Base-by-base conservation (phyloP, 2,329 filamentous ascomycete genomes). In the Emydomyces testavorans region DNA sequence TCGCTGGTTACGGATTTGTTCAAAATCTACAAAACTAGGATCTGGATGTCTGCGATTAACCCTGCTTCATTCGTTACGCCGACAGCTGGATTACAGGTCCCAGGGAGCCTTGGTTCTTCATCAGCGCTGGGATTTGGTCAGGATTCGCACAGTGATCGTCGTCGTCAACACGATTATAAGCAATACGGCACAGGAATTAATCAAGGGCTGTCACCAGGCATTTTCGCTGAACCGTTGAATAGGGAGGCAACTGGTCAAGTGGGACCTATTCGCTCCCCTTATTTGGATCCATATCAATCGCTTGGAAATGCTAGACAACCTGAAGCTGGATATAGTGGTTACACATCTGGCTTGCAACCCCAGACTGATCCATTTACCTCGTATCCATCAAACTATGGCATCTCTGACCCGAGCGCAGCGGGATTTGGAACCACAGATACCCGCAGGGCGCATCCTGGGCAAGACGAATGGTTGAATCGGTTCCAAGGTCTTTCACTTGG, bases 31-130 rank as follows among this genome's bases (percentile, higher is more conserved):
- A 98, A 98, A 72, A 94, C 90, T 18, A 80, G 93, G 57, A 98
- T 98, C 59, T 98, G 92, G 92, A 94, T 98, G 86, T 96, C 90
- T 3, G 92, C 92, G 3, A 94, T 98, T 65, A 98, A 98, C 63
- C 92, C 92, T 6, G 92, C 90, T 4, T 95, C 90, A 0, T 95
- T 96, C 65, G 85, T 85, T 20, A 89, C 81, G 53, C 83, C 85
- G 15, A 80, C 79, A 2, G 72, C 85, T 41, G 83, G 83, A 21
- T 71, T 88, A 18, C 80, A 82, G 61, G 79, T 81, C 2, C 79
- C 82, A 1, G 81, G 79, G 53, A 77, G 77, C 23, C 34, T 46
- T 23, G 37, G 38, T n/a, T 7, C 36, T 11, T 34, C 50, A 11
- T 41, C 42, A n/a, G 10, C 35, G 15, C 75, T 85, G n/a, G 75